phyloP scores from a whole-genome alignment of 805 yeast species.

The Wickerhamomyces xylosicus region DNA sequence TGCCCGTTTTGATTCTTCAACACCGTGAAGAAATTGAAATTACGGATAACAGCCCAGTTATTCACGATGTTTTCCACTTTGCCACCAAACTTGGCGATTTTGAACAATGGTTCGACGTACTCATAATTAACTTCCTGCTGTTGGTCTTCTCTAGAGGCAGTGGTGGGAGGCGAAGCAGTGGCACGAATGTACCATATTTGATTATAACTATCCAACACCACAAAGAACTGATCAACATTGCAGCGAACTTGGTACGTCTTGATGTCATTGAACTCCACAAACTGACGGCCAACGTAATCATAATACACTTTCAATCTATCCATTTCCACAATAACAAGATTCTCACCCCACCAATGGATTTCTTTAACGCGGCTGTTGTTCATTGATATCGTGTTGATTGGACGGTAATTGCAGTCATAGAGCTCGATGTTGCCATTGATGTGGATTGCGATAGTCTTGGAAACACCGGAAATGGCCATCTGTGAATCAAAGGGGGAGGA shows the following conservation, averaged over 20 bases:
- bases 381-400: too few species aligned
- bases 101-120: neutral
- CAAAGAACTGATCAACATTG: neutral
- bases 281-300: neutral
- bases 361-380: neutral
- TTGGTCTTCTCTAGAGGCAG: too few species aligned
- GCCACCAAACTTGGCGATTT: neutral
- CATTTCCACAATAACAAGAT: neutral
- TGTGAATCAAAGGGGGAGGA: too few species aligned
- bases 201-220: neutral
- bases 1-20: slow-evolving; percentile 7
- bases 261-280: neutral
- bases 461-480: neutral
- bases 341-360: neutral
- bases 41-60: neutral
- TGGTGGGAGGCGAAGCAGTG: too few species aligned
- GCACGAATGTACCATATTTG: neutral
- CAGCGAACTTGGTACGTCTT: neutral
- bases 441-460: neutral
- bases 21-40: slow-evolving; percentile 2
- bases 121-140: neutral
- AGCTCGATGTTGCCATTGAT: neutral
- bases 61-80: neutral
- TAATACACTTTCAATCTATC: too few species aligned
- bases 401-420: neutral